Evolutionary conservation across 129 eudicot genomes (phyloP).

Genomic region (Kitagawia praeruptora): DNA sequence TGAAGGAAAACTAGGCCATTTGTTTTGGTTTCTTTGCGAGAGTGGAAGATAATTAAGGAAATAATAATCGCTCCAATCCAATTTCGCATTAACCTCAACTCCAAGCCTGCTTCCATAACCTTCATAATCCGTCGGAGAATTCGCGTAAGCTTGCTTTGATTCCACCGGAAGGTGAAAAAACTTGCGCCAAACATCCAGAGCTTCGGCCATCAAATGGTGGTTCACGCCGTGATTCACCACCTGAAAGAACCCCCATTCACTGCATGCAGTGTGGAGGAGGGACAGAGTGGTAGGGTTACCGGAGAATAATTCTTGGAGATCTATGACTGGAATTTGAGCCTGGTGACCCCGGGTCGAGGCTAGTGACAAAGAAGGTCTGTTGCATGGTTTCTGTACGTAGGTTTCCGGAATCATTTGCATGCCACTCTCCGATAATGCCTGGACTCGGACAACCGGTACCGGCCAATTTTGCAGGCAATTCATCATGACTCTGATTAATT

Average conservation of each 20-base stretch:
- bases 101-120: slow-evolving; percentile 75
- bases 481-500: slow-evolving; percentile 16
- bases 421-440: slow-evolving; percentile 55
- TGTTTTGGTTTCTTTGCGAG: slow-evolving; percentile 31
- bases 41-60: slow-evolving; percentile 46
- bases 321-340: slow-evolving; percentile 23
- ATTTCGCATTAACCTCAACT: slow-evolving; percentile 43
- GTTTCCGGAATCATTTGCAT: slow-evolving; percentile 41
- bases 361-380: slow-evolving; percentile 19
- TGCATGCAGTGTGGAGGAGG: slow-evolving; percentile 38
- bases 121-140: slow-evolving; percentile 55
- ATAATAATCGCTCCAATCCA: slow-evolving; percentile 79
- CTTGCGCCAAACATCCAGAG: slow-evolving; percentile 48
- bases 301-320: slow-evolving; percentile 20
- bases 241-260: slow-evolving; percentile 70
- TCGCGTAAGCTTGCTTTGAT: slow-evolving; percentile 46
- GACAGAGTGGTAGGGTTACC: slow-evolving; percentile 14
- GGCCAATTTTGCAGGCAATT: slow-evolving; percentile 53
- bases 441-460: slow-evolving; percentile 67
- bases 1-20: slow-evolving; percentile 51
- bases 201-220: slow-evolving; percentile 32
- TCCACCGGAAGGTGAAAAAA: slow-evolving; percentile 51
- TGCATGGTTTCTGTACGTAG: slow-evolving; percentile 38
- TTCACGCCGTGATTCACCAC: slow-evolving; percentile 67
- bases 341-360: not conserved